Evolutionary conservation across 257 asterid species (phyloP), one percentile per base, ranked within the genome.

Genomic region (Scutellaria minor): DNA sequence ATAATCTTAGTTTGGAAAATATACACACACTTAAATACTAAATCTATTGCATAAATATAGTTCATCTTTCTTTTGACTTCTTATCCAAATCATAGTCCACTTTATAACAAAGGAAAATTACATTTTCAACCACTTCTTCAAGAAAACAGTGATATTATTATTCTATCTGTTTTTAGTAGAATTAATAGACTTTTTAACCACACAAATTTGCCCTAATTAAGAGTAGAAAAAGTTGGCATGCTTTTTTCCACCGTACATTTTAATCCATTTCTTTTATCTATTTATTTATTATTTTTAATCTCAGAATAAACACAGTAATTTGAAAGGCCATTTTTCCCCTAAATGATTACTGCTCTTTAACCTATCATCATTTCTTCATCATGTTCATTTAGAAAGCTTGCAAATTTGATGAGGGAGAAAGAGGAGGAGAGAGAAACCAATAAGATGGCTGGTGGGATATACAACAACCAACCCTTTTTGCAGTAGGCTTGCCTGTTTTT

Each of bases 391-490:
- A 64, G 69, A 57, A 61, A 45, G 5, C 57, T n/a, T 39, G 70
- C 47, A 27, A 52, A 66, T 57, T 58, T 37, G 9, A 39, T 61
- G 65, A 64, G 64, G 46, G 61, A 56, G 50, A 68, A 11, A 59
- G 35, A 5, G 44, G 45, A 14, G 62, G 64, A 55, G 67, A 52
- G 62, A 67, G 68, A 78, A 66, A 48, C 47, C 7, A 59, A 58
- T 12, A 20, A 22, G 47, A 59, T 60, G 56, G 54, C 59, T 37
- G 68, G 71, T 67, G 69, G 39, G 59, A 68, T 39, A 44, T 20
- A 66, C 48, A 59, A 60, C 71, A 63, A 62, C 76, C 73, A 62
- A 61, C 70, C 79, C 73, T 63, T 54, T 78, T 35, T 58, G 52
- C 37, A 57, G 72, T 55, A 57, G 42, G 37, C 7, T 77, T 71